Evolutionary conservation across 1,139 yeast species (phyloP).

Genomic region (Yamadazyma spencermartinsiae): DNA sequence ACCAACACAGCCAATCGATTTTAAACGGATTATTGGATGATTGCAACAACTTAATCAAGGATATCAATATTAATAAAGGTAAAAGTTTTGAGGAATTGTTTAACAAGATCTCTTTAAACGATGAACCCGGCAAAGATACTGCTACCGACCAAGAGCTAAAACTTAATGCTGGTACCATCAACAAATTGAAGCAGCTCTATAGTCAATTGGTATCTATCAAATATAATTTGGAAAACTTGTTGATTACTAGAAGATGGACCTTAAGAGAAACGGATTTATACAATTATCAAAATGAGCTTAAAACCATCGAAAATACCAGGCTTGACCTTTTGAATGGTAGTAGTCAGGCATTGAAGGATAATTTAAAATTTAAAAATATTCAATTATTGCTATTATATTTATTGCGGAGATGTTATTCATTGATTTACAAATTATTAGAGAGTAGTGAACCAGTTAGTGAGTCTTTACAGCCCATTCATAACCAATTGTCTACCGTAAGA

Average conservation of each 20-base stretch:
- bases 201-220: constrained; percentile 59
- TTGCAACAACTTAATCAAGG: constrained; percentile 72
- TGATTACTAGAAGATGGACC: constrained; percentile 95
- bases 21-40: constrained; percentile 77
- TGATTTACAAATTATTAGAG: constrained; percentile 83
- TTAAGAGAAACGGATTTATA: constrained; percentile 91
- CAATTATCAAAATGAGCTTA: constrained; percentile 71
- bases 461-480: constrained; percentile 87
- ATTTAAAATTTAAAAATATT: constrained; percentile 30
- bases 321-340: constrained; percentile 28
- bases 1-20: constrained; percentile 50
- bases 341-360: constrained; percentile 10
- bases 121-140: constrained; percentile 5
- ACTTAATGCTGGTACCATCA: constrained; percentile 13
- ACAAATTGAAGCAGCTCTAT: constrained; percentile 24
- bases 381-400: constrained; percentile 75
- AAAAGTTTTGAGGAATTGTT: constrained; percentile 23
- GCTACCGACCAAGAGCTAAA: constrained; percentile 10
- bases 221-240: constrained; percentile 71
- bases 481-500: constrained; percentile 87
- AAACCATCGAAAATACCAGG: constrained; percentile 70
- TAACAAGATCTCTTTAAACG: constrained; percentile 25
- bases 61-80: constrained; percentile 61
- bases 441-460: constrained; percentile 94
- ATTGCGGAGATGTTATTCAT: constrained; percentile 85